Conservation (phyloP, 768 basidiomycete species). For the Coprinopsis sp. region DNA sequence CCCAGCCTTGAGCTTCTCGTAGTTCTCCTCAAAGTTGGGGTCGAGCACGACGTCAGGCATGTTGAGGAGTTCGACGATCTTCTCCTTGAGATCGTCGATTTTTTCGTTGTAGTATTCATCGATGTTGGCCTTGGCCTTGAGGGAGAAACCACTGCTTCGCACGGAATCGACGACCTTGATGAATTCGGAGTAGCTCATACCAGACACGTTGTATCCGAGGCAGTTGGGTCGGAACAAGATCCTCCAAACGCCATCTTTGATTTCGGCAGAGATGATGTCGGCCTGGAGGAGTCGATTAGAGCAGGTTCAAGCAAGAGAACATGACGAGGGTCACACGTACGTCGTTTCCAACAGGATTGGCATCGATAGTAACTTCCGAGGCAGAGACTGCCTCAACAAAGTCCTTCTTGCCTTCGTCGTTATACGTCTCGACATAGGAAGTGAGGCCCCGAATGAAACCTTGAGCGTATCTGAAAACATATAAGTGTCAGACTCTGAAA, state of each 20-base stretch:
- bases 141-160: conserved; percentile 28
- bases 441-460: no score
- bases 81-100: conserved; percentile 23
- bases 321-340: no score
- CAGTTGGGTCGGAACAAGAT: conserved; percentile 31
- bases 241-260: conserved; percentile 36
- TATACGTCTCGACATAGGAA: no score
- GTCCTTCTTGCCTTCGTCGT: no score
- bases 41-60: conserved; percentile 31
- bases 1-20: conserved; percentile 18
- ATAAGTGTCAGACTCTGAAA: no score
- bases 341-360: no score
- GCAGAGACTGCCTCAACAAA: no score
- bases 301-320: no score
- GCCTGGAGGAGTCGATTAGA: conserved; percentile 25
- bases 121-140: conserved; percentile 31
- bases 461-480: no score
- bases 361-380: no score
- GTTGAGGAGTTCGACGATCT: conserved; percentile 26
- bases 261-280: conserved; percentile 26
- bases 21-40: conserved; percentile 34
- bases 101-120: conserved; percentile 26
- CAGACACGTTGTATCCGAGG: conserved; percentile 30
- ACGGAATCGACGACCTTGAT: conserved; percentile 29
- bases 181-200: conserved; percentile 18